Conservation (phyloP, 2,329 filamentous ascomycete species). For the Paraphoma chrysanthemicola region DNA sequence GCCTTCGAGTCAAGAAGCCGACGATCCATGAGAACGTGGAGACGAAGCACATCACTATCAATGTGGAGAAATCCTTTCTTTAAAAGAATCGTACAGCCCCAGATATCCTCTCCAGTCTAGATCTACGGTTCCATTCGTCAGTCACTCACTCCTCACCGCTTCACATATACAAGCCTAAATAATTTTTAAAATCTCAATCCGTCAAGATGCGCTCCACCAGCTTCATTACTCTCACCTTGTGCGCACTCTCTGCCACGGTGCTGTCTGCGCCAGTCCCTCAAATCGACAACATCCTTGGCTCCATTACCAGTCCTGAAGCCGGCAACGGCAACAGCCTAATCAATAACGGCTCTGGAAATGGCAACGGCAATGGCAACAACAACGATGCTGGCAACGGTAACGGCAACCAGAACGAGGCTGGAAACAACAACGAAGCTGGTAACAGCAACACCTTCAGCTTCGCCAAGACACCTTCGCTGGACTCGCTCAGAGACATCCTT, state of each 20-base stretch:
- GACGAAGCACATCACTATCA: background rate
- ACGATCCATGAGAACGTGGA: background rate
- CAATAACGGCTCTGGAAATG: conserved; percentile 4
- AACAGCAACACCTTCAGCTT: conserved; percentile 6
- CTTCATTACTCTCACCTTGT: conserved; percentile 19
- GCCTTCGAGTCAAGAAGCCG: background rate
- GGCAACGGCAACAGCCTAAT: conserved; percentile 8
- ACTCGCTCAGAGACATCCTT: background rate
- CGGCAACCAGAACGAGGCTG: background rate
- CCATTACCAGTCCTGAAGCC: conserved; percentile 10
- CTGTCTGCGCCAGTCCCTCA: conserved; percentile 23
- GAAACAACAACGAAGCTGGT: background rate
- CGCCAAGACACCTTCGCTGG: background rate
- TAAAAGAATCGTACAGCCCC: too few species aligned
- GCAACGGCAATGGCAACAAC: conserved; percentile 3
- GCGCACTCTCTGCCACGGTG: conserved; percentile 21
- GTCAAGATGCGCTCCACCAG: conserved; percentile 16
- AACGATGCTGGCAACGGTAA: conserved; percentile 3
- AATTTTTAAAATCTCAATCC: background rate
- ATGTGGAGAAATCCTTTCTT: background rate
- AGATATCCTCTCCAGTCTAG: too few species aligned
- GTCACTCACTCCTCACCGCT: background rate
- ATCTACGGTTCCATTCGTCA: background rate
- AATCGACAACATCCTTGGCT: conserved; percentile 12
- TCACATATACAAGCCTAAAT: background rate